Evolutionary conservation across 179 eudicot species (phyloP), one percentile per base, ranked within the genome.

Genomic region (Silene noctiflora): DNA sequence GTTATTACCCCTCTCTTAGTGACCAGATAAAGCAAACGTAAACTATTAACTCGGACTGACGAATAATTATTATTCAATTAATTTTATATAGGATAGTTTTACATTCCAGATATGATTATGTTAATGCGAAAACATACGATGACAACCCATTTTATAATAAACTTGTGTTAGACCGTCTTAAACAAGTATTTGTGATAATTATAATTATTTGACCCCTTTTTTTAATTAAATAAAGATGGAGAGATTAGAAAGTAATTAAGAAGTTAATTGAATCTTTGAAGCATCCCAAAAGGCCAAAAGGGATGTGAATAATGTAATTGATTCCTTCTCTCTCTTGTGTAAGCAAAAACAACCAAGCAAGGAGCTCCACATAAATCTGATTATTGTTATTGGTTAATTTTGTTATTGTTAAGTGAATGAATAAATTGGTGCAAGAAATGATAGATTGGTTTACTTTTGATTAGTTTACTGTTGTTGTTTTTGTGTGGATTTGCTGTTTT

Each of bases 251-350:
- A 4, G 14, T 3, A 39, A 48, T 22, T 8, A 35, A 42, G 27
- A 5, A 17, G 44, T 76, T 42, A 59, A 73, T 61, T 81, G 84
- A 81, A 81, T 77, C 84, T 81, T 81, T 81, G 81, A 78, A 81
- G 75, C 73, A 74, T 75, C 69, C 78, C 78, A 81, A 81, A 75
- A 51, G 84, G 24, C 81, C 60, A 73, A 77, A 59, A 60, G 61
- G 59, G 31, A 67, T 68, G 71, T 71, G 75, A 67, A 69, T 22
- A 35, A 67, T 67, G 56, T 74, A 74, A 71, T 35, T 60, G 17
- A 8, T 35, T 56, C 58, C 44, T 51, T 46, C 56, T 14, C 72
- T 16, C 33, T 58, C 20, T 19, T 19, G 1, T 1, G 24, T 17
- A 58, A 19, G 20, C 22, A 14, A 58, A 58, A 51, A 51, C 13